A percentile compares a stretch with the other conserved stretches of the same genome.
Conservation (phyloP, 2,329 filamentous ascomycete genomes). For the Dichotomopilus funicola region DNA sequence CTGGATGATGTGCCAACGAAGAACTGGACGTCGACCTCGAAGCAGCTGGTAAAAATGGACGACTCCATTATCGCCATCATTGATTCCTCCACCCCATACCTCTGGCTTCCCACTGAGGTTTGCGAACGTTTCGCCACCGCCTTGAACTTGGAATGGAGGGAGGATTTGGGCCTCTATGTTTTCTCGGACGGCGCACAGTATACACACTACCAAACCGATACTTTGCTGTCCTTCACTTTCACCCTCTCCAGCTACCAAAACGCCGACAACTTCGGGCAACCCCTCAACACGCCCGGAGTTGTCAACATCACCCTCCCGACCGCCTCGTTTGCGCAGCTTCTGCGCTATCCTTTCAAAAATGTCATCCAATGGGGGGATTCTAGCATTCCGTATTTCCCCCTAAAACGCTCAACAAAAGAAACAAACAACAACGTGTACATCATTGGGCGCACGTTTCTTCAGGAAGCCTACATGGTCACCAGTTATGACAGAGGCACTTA, state of each 20-base stretch:
- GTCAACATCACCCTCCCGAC: constrained; percentile 51
- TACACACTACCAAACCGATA: constrained; percentile 36
- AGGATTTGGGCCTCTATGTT: constrained; percentile 56
- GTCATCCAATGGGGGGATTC: constrained; percentile 39
- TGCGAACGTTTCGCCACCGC: constrained; percentile 59
- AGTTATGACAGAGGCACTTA: constrained; percentile 49
- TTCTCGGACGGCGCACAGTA: constrained; percentile 52
- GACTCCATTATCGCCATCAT: constrained; percentile 48
- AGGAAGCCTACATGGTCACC: constrained; percentile 58
- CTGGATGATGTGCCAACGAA: constrained; percentile 26
- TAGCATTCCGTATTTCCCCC: constrained; percentile 57
- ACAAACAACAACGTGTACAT: constrained; percentile 49
- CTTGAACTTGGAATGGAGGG: constrained; percentile 60
- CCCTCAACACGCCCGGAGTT: constrained; percentile 43
- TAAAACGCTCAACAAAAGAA: constrained; percentile 44
- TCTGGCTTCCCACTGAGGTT: constrained; percentile 55
- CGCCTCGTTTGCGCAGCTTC: constrained; percentile 42
- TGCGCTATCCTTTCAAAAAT: constrained; percentile 45
- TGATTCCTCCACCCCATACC: constrained; percentile 57
- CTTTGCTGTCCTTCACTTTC: constrained; percentile 50
- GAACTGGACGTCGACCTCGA: constrained; percentile 36
- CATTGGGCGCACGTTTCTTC: constrained; percentile 62
- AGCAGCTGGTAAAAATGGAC: constrained; percentile 39
- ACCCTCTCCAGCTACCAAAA: constrained; percentile 50
- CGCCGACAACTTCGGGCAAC: constrained; percentile 44